Evolutionary conservation across 2,329 filamentous ascomycete species (phyloP).

Genomic region (Fusarium redolens): DNA sequence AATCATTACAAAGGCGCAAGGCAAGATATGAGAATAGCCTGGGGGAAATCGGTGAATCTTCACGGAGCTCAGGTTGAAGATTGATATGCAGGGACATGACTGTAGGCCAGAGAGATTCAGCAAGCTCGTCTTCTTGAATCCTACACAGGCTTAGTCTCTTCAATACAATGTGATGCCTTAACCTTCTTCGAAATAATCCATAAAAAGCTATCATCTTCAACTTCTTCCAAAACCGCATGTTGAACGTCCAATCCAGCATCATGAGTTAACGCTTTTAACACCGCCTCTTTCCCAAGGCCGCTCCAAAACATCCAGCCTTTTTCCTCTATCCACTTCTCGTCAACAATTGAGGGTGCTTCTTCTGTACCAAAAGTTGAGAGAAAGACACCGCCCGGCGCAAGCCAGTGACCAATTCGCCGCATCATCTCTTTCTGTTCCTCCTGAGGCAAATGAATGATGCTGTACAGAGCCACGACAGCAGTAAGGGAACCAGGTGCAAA

Average conservation of each 20-base stretch:
- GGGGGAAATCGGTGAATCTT: too few species aligned
- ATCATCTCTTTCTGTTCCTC: constrained; percentile 22
- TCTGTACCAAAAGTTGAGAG: constrained; percentile 3
- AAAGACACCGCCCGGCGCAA: constrained; percentile 9
- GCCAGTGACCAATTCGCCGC: background rate
- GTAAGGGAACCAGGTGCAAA: constrained; percentile 4
- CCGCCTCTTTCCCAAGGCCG: background rate
- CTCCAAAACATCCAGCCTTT: constrained; percentile 36
- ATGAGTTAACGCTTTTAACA: background rate
- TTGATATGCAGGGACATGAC: too few species aligned
- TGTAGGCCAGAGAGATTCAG: too few species aligned
- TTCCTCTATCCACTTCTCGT: background rate
- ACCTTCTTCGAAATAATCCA: constrained; percentile 6
- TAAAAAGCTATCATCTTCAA: constrained; percentile 5
- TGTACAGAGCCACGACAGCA: constrained; percentile 19
- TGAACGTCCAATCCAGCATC: background rate
- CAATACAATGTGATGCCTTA: rapidly evolving
- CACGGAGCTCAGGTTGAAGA: too few species aligned
- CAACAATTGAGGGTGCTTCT: background rate
- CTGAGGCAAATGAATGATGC: constrained; percentile 16
- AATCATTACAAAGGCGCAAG: too few species aligned
- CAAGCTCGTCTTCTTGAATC: too few species aligned
- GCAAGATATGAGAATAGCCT: too few species aligned
- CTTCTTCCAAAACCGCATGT: background rate
- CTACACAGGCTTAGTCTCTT: rapidly evolving